These are phyloP conservation scores for Plantago elongata DNA, from an alignment of 257 asterid genomes.

Conservation along the genomic window DNA sequence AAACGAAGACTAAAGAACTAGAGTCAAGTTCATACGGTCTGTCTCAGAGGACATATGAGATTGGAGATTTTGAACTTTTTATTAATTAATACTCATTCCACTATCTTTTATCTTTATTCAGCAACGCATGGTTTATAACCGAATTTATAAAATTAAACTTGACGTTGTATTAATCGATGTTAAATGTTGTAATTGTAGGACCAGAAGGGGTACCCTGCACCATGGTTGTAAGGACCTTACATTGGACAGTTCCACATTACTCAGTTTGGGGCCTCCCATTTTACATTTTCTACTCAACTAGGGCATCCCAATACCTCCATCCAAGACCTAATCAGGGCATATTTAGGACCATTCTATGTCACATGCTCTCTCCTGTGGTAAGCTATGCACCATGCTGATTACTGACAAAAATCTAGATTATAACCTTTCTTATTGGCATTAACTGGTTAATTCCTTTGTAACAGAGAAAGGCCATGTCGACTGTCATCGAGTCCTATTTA, in stretches of 20 bases:
- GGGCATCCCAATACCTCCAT: conserved; percentile 78
- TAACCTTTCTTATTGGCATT: neutral
- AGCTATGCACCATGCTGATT: conserved; percentile 7
- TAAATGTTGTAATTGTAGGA: conserved; percentile 32
- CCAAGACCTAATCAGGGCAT: conserved; percentile 83
- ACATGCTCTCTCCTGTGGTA: conserved; percentile 63
- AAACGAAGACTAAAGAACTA: too few species aligned
- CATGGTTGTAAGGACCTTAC: conserved; percentile 73
- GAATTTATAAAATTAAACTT: too few species aligned
- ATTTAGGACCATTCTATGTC: conserved; percentile 53
- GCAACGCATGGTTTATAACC: too few species aligned
- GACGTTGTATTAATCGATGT: neutral
- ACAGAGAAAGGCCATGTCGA: conserved; percentile 63
- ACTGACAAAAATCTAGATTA: neutral
- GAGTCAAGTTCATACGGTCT: too few species aligned
- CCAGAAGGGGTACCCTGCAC: conserved; percentile 70
- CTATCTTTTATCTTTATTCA: too few species aligned
- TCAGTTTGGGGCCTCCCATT: conserved; percentile 92
- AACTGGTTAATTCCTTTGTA: neutral
- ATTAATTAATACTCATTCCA: too few species aligned
- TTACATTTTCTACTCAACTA: conserved; percentile 79
- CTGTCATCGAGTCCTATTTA: conserved; percentile 64
- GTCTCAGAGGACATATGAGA: too few species aligned
- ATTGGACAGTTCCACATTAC: conserved; percentile 94
- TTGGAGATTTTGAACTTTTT: too few species aligned